Evolutionary conservation across 768 basidiomycete genomes (phyloP).

Genomic region (Amanita jacksonii): DNA sequence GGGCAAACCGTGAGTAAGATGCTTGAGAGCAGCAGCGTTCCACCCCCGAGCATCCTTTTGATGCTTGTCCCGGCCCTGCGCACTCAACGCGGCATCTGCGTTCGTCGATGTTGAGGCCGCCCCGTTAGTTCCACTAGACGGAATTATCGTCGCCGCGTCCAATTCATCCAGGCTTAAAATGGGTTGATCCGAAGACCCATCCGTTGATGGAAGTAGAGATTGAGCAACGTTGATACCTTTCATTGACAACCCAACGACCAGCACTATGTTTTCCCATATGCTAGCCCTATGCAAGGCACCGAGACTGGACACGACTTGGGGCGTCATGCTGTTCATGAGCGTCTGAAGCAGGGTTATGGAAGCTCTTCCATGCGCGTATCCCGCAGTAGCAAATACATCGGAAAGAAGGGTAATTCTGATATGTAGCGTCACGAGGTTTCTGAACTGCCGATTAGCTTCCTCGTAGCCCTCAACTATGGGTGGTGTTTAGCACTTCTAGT

Average conservation of each 20-base stretch:
- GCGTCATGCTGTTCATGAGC: slow-evolving; percentile 53
- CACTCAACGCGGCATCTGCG: slow-evolving; percentile 11
- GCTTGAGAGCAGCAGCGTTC: slow-evolving; percentile 71
- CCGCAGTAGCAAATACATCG: slow-evolving; percentile 78
- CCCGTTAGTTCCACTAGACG: slow-evolving; percentile 23
- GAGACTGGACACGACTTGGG: slow-evolving; percentile 58
- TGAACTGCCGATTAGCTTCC: slow-evolving; percentile 55
- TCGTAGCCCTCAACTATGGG: slow-evolving; percentile 34
- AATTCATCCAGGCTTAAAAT: slow-evolving; percentile 31
- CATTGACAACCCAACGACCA: slow-evolving; percentile 49
- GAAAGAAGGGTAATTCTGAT: slow-evolving; percentile 76
- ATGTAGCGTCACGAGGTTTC: slow-evolving; percentile 63
- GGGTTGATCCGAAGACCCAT: slow-evolving; percentile 36
- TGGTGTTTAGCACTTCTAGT: slow-evolving; percentile 6
- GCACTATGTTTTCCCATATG: slow-evolving; percentile 79
- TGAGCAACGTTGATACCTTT: slow-evolving; percentile 44
- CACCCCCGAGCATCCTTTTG: slow-evolving; percentile 40
- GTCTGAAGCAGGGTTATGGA: slow-evolving; percentile 68
- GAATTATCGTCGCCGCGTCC: slow-evolving; percentile 24
- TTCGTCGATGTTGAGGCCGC: slow-evolving; percentile 13
- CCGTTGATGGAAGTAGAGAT: slow-evolving; percentile 36
- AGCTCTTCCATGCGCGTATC: slow-evolving; percentile 72
- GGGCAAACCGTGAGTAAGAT: slow-evolving; percentile 72
- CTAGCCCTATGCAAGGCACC: slow-evolving; percentile 75
- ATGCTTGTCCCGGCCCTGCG: slow-evolving; percentile 22